Evolutionary conservation across 371 early-diverging fungal species (phyloP), one percentile per base, ranked within the genome.

Genomic region (Mortierella sp.): DNA sequence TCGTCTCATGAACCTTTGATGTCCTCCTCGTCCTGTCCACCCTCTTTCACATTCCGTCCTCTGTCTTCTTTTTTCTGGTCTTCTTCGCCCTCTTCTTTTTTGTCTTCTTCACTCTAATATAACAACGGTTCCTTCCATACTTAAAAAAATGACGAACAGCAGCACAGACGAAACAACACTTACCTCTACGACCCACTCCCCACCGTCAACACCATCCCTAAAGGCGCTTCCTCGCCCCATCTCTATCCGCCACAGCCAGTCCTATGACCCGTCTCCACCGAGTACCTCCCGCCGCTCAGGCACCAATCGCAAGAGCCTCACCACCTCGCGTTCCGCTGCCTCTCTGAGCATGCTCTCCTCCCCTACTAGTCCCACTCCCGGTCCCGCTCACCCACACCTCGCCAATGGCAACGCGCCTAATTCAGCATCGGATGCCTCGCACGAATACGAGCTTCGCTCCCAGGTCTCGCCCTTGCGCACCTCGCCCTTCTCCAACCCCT

Each of bases 161-260:
- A 76, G 73, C 71, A 75, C 68, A 65, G 57, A 75, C 77, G 77
- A 77, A 0, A 77, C 71, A 28, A 65, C 58, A 16, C 10, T 70
- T 34, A 55, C 55, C 31, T 57, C 77, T 31, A 11, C 79, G 14
- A 14, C 55, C 50, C 71, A 74, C 57, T 75, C 65, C 70, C 73
- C 44, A 13, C 52, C 58, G 28, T 14, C 68, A 11, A 38, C 57
- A 8, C 34, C 82, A 21, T 77, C 78, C 50, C 16, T 77, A 13
- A 84, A 78, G 63, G 84, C 78, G 21, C 81, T 80, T 11, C 81
- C 84, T 9, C 81, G 81, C 26, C 84, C 81, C 4, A 63, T 84
- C 47, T 86, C 83, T 54, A 78, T 82, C 74, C 83, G 80, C 38
- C 83, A 86, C 72, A 82, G 83, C 47, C 83, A 82, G 72, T 82